Conservation (phyloP, 2,329 filamentous ascomycete genomes). For the Drechmeria coniospora region DNA sequence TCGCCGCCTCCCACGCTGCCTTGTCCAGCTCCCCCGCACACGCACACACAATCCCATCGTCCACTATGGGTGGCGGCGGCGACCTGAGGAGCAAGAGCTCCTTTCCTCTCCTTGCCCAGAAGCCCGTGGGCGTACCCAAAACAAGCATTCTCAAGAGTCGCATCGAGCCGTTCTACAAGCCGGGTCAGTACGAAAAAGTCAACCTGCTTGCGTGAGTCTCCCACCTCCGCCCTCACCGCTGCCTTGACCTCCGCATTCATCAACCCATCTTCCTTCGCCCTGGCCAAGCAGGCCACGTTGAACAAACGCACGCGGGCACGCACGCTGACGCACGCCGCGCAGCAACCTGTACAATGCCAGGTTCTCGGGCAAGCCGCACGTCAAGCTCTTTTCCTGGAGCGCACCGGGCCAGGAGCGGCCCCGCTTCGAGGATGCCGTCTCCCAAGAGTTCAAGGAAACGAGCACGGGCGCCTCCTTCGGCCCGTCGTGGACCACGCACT, state of each 20-base stretch:
- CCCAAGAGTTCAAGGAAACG: conserved; percentile 59
- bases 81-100: conserved; percentile 28
- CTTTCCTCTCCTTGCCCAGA: conserved; percentile 35
- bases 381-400: conserved; percentile 77
- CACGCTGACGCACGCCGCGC: conserved; percentile 5
- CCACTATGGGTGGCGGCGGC: conserved; percentile 35
- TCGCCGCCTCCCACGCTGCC: too few species aligned
- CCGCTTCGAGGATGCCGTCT: conserved; percentile 69
- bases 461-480: conserved; percentile 69
- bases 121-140: conserved; percentile 63
- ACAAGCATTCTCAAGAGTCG: conserved; percentile 72
- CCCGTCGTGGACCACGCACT: conserved; percentile 94
- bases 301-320: too few species aligned
- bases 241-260: too few species aligned
- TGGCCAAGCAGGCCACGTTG: too few species aligned
- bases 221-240: too few species aligned
- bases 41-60: conserved; percentile 11
- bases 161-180: conserved; percentile 63
- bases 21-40: conserved; percentile 16
- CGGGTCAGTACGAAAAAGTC: conserved; percentile 62
- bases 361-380: conserved; percentile 52
- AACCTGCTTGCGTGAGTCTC: conserved; percentile 53
- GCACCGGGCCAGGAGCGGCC: conserved; percentile 68
- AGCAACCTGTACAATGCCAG: conserved; percentile 24
- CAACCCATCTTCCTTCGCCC: too few species aligned